These are phyloP conservation scores for Rhizopogon salebrosus DNA, from an alignment of 768 basidiomycete species.

Conservation along the genomic window DNA sequence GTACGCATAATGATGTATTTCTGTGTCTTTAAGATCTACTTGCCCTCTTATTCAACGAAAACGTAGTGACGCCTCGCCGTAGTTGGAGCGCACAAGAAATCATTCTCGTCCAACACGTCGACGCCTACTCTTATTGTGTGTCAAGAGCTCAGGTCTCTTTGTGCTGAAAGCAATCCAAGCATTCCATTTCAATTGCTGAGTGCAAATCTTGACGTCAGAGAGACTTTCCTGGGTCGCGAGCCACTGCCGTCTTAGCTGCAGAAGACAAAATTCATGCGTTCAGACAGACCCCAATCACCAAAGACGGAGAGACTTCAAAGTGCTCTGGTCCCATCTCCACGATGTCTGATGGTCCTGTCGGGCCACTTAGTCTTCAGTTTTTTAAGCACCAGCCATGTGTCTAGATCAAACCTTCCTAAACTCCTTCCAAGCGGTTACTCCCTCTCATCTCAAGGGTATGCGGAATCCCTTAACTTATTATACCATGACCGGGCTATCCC, in stretches of 20 bases:
- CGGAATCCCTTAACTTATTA: constrained; percentile 6
- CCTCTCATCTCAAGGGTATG: constrained; percentile 6
- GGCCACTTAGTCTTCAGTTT: constrained; percentile 8
- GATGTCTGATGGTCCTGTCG: constrained; percentile 21
- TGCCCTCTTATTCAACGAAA: background rate
- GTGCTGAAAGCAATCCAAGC: constrained; percentile 3
- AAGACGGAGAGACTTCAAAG: background rate
- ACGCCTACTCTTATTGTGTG: background rate
- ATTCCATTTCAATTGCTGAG: background rate
- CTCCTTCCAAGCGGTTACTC: constrained; percentile 2
- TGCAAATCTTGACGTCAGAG: too few relatives aligned
- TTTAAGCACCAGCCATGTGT: constrained; percentile 2
- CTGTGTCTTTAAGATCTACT: background rate
- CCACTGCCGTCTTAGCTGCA: background rate
- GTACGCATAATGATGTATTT: background rate
- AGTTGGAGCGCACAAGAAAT: background rate
- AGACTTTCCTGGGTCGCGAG: too few relatives aligned
- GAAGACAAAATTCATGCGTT: background rate
- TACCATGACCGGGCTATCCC: constrained; percentile 6
- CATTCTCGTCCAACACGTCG: background rate
- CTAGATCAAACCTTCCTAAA: constrained; percentile 6
- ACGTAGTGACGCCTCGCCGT: background rate
- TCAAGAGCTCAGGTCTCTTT: background rate
- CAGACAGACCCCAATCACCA: background rate
- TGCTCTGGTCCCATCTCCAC: constrained; percentile 12